Conservation (phyloP, 345 rosid species). For the Populus alba region DNA sequence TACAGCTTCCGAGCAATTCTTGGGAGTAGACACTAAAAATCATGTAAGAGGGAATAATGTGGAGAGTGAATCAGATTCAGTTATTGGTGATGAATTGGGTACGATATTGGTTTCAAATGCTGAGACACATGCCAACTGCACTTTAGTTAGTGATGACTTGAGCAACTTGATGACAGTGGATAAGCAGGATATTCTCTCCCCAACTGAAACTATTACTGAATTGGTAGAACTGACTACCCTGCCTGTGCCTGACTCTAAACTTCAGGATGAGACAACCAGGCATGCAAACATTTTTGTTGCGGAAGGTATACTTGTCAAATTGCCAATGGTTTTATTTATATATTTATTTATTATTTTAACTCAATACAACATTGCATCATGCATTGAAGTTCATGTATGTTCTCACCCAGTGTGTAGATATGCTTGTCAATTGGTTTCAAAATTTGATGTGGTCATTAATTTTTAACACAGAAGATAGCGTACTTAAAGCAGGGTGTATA, state of each 20-base stretch:
- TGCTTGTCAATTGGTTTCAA: too few species aligned
- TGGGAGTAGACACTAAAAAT: conserved; percentile 12
- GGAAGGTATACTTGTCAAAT: conserved; percentile 31
- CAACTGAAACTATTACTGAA: conserved; percentile 12
- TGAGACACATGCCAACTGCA: conserved; percentile 15
- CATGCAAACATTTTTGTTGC: conserved; percentile 5
- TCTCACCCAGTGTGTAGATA: neutral
- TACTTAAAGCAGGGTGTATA: too few species aligned
- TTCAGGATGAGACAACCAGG: conserved; percentile 10
- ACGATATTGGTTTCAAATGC: conserved; percentile 2
- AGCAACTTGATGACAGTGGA: conserved; percentile 1
- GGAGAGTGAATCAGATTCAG: neutral
- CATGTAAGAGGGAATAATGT: conserved; percentile 11
- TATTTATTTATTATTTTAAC: neutral
- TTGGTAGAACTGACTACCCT: conserved; percentile 24
- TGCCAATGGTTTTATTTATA: too few species aligned
- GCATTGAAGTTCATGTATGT: neutral
- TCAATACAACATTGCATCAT: neutral
- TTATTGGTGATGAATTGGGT: neutral
- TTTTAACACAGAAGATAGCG: too few species aligned
- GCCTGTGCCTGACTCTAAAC: conserved; percentile 7
- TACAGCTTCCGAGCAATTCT: conserved; percentile 25
- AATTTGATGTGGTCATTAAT: too few species aligned
- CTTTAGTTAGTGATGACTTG: conserved; percentile 15
- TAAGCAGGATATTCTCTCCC: conserved; percentile 10